phyloP scores from a whole-genome alignment of 176 grass and related monocot species.

The Triticum aestivum region DNA sequence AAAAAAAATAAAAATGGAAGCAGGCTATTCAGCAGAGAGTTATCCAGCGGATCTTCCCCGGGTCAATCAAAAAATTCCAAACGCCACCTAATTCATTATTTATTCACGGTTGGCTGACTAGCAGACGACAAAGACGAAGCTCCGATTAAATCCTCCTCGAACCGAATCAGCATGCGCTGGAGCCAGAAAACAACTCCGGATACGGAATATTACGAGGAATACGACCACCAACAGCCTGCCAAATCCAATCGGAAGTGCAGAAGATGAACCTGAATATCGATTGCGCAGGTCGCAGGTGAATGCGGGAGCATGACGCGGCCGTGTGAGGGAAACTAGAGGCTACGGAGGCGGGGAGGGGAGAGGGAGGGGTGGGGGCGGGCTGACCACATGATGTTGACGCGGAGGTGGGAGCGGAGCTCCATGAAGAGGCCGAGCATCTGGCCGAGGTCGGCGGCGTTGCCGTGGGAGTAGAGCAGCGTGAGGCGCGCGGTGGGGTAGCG shows the following conservation, averaged over 20 bases:
- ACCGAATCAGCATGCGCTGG: not conserved
- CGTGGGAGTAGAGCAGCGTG: constrained; percentile 93
- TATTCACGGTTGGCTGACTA: not conserved
- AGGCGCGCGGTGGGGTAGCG: constrained; percentile 70
- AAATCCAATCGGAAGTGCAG: not conserved
- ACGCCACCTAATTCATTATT: not conserved
- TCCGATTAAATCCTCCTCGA: constrained; percentile 1
- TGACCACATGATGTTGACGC: constrained; percentile 98
- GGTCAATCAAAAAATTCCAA: not conserved
- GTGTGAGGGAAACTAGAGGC: too few species aligned
- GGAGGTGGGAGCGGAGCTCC: constrained; percentile 93
- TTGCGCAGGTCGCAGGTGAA: too few species aligned
- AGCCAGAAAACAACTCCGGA: not conserved
- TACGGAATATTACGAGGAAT: not conserved
- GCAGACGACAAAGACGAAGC: not conserved
- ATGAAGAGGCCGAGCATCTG: constrained; percentile 97
- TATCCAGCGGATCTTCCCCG: not conserved
- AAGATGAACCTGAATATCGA: not conserved
- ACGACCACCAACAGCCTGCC: not conserved
- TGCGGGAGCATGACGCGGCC: too few species aligned
- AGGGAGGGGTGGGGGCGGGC: not conserved
- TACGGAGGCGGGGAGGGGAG: too few species aligned
- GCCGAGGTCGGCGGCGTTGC: constrained; percentile 94
- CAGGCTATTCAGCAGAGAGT: not conserved
- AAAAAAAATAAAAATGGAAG: not conserved